Conservation (phyloP, 140 eudicot species). For the Cichorium intybus region DNA sequence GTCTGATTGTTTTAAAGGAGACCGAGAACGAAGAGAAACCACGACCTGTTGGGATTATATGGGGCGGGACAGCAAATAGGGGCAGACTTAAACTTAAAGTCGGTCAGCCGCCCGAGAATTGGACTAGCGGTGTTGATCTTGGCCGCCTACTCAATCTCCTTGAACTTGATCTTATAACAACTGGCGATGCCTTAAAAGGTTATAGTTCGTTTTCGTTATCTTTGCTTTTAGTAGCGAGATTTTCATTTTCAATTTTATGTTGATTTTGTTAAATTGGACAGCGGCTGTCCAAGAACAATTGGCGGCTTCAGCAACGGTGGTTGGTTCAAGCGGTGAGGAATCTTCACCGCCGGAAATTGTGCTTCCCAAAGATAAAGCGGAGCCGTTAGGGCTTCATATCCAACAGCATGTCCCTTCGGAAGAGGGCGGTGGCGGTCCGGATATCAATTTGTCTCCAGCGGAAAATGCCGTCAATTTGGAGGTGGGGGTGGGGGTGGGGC, state of each 20-base stretch:
- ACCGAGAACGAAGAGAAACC: constrained; percentile 68
- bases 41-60: constrained; percentile 85
- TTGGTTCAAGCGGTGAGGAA: constrained; percentile 71
- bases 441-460: constrained; percentile 71
- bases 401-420: constrained; percentile 65
- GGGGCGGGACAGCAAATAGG: constrained; percentile 98
- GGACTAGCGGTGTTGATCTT: constrained; percentile 99
- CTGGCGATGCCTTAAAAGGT: constrained; percentile 77
- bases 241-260: background rate
- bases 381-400: constrained; percentile 87
- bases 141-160: constrained; percentile 93
- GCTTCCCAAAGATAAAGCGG: constrained; percentile 83
- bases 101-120: constrained; percentile 92
- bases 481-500: constrained; percentile 61
- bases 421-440: constrained; percentile 58
- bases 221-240: background rate
- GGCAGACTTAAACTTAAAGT: constrained; percentile 91
- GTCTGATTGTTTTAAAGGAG: constrained; percentile 69
- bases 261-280: constrained; percentile 15
- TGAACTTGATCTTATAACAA: constrained; percentile 85
- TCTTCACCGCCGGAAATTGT: constrained; percentile 67
- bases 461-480: constrained; percentile 58
- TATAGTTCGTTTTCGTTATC: background rate
- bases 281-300: constrained; percentile 94
- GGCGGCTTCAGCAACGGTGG: constrained; percentile 75